Base-by-base conservation (phyloP, 768 basidiomycete species). In the Hygrocybe punicea region DNA sequence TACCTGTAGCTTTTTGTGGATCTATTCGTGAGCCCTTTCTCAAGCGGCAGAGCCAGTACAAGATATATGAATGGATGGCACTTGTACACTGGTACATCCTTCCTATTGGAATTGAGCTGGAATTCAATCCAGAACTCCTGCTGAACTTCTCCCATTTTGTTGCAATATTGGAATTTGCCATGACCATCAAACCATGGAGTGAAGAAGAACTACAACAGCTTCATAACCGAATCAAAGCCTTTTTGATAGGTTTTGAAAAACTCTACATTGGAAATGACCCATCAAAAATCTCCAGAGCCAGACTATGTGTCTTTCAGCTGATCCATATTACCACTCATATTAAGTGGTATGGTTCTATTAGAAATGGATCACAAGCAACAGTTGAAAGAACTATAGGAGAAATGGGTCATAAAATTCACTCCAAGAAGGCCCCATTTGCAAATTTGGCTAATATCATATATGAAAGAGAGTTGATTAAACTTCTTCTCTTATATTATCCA, bases 41-140 rank as follows among this genome's bases (percentile, higher is more conserved):
- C 3, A 74, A 74, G 50, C 58, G 69, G 11, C 70, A 74, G 21
- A 73, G 71, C 50, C 71, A 73, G 51, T 73, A 73, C 56, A 74
- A 73, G 53, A 63, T 67, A 0, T 74, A 67, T 59, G 69, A 71
- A 61, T 73, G 68, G 69, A 74, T 72, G 69, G 71, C 67, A 23
- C 53, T 74, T 1, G 25, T 69, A 2, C 71, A 75, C 47, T 73
- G 73, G 71, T 72, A 68, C 52, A 60, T 71, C 45, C n/a, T 73
- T 16, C 71, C 71, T 4, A 70, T 74, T 46, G 67, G 64, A 6
- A 61, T 71, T 11, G 71, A 74, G 56, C 50, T 72, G 17, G 64
- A 58, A 34, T 60, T 73, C 36, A 48, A 67, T 37, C 17, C 56
- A 6, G 1, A 19, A 2, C 56, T 72, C 4, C 55, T 74, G 1